A percentile compares a stretch with the other conserved stretches of the same genome.
Conservation (phyloP, 2,329 filamentous ascomycete species). For the Pseudogymnoascus sp. region DNA sequence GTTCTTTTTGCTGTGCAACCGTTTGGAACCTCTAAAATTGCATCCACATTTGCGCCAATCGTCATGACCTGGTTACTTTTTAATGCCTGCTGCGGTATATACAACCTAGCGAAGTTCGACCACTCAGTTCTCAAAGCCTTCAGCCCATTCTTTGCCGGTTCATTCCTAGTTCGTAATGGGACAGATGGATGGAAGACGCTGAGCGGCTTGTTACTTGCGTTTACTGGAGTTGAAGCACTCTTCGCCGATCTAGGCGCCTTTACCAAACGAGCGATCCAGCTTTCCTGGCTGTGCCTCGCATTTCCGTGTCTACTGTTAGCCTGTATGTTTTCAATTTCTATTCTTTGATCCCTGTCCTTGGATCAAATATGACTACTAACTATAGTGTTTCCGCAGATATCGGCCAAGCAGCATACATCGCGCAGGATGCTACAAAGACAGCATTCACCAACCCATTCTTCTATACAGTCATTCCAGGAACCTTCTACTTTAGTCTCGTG, state of each 20-base stretch:
- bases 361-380: background rate
- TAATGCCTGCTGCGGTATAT: slow-evolving; percentile 56
- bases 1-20: slow-evolving; percentile 57
- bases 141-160: slow-evolving; percentile 50
- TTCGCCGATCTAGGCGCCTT: slow-evolving; percentile 75
- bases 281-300: slow-evolving; percentile 61
- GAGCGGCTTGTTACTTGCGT: slow-evolving; percentile 64
- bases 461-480: slow-evolving; percentile 57
- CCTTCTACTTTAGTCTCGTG: slow-evolving; percentile 59
- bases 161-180: slow-evolving; percentile 51
- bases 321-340: slow-evolving; percentile 16
- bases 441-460: slow-evolving; percentile 69
- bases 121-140: slow-evolving; percentile 48
- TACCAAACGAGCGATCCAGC: slow-evolving; percentile 58
- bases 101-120: slow-evolving; percentile 47
- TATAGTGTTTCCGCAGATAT: slow-evolving; percentile 51
- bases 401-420: slow-evolving; percentile 69
- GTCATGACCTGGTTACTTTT: slow-evolving; percentile 60
- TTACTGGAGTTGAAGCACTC: slow-evolving; percentile 71
- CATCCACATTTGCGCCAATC: slow-evolving; percentile 55
- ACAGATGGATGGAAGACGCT: slow-evolving; percentile 55
- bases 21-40: slow-evolving; percentile 53
- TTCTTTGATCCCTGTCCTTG: background rate
- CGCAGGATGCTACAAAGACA: slow-evolving; percentile 40
- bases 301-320: slow-evolving; percentile 54